Evolutionary conservation across 805 yeast genomes (phyloP).

Genomic region (Saccharomycopsis malanga): DNA sequence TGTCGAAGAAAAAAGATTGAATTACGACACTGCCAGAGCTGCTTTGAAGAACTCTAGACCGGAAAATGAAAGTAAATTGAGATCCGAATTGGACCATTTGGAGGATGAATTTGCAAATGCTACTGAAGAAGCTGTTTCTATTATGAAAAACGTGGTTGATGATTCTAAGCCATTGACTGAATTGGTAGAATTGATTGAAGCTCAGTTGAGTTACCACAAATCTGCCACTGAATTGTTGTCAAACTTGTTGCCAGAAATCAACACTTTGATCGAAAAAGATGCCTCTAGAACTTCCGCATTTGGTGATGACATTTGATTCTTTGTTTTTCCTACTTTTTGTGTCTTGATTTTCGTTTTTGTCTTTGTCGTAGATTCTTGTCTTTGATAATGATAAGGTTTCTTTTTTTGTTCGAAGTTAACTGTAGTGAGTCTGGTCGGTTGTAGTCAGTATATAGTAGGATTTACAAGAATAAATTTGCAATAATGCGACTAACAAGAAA

Average conservation of each 20-base stretch:
- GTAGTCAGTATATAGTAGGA: no score
- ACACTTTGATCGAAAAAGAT: conserved; percentile 50
- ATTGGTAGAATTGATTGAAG: conserved; percentile 60
- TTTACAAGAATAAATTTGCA: no score
- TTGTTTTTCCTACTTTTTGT: background rate
- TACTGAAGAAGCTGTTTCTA: conserved; percentile 77
- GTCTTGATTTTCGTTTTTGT: background rate
- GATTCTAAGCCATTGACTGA: conserved; percentile 62
- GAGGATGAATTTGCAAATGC: conserved; percentile 89
- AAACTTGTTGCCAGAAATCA: conserved; percentile 56
- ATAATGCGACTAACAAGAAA: no score
- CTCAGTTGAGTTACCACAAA: conserved; percentile 77
- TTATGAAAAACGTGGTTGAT: conserved; percentile 74
- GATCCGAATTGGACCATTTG: conserved; percentile 72
- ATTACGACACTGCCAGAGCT: conserved; percentile 72
- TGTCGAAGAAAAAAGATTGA: conserved; percentile 72
- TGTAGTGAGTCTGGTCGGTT: no score
- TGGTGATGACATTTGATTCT: conserved; percentile 19
- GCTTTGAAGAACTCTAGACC: conserved; percentile 44
- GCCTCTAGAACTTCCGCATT: conserved; percentile 25
- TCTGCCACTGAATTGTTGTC: conserved; percentile 62
- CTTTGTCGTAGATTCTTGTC: no score
- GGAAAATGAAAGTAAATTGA: conserved; percentile 63
- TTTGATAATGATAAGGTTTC: background rate
- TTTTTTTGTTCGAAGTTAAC: background rate